phyloP scores from a whole-genome alignment of 202 grass and related monocot species.

The Schoenoplectus tabernaemontani region DNA sequence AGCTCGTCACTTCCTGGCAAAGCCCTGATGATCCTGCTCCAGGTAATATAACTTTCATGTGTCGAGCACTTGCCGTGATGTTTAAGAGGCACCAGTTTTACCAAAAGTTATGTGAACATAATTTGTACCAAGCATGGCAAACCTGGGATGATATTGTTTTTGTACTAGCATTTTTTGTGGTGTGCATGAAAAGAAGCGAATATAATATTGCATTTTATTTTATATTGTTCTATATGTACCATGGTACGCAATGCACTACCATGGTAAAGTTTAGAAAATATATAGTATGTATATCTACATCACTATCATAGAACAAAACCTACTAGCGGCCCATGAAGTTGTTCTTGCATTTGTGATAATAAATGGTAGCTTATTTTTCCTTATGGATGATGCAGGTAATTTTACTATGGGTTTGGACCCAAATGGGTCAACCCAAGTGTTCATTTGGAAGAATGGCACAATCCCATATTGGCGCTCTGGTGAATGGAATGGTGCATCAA shows the following conservation, averaged over 20 bases:
- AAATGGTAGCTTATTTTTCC: background rate
- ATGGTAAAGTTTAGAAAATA: background rate
- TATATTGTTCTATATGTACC: background rate
- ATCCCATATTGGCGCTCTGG: slow-evolving; percentile 48
- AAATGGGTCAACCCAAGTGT: slow-evolving; percentile 39
- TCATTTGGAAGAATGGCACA: slow-evolving; percentile 56
- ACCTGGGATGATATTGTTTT: background rate
- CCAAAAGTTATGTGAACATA: background rate
- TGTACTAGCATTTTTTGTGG: background rate
- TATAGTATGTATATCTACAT: background rate
- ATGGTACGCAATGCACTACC: background rate
- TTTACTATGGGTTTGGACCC: slow-evolving; percentile 79
- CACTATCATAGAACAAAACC: background rate
- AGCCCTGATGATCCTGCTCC: slow-evolving; percentile 65
- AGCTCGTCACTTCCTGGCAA: slow-evolving; percentile 61
- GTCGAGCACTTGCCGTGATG: background rate
- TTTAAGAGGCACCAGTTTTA: background rate
- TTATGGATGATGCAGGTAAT: slow-evolving; percentile 25
- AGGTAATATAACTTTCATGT: background rate
- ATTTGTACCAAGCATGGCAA: background rate
- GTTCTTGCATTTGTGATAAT: background rate
- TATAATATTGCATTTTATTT: background rate
- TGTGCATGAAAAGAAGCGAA: background rate
- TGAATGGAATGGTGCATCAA: slow-evolving; percentile 14
- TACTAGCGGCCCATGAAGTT: background rate